phyloP scores from a whole-genome alignment of 768 basidiomycete species.

The Suillus brevipes region DNA sequence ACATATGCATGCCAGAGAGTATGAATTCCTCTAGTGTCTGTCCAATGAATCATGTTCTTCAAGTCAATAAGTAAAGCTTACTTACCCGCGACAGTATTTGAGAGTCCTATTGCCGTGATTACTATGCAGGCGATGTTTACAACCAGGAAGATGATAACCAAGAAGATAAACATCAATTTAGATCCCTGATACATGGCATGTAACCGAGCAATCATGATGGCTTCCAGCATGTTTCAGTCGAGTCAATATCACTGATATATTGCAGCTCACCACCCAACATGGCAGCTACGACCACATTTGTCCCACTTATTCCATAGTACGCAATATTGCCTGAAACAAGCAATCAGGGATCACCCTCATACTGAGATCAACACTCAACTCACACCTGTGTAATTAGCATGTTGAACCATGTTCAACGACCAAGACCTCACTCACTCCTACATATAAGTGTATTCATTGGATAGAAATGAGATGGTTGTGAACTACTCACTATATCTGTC shows the following conservation, averaged over 20 bases:
- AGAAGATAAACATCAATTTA: background rate
- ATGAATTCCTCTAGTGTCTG: constrained; percentile 30
- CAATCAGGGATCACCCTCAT: background rate
- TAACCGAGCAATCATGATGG: background rate
- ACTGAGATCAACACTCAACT: background rate
- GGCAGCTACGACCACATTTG: background rate
- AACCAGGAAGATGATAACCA: background rate
- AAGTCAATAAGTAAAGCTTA: background rate
- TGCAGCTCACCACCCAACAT: background rate
- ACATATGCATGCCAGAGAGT: no score
- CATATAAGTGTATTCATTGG: background rate
- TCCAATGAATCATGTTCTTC: background rate
- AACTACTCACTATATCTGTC: background rate
- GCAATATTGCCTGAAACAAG: background rate
- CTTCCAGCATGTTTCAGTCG: background rate
- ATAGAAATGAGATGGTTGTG: background rate
- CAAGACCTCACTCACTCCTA: background rate
- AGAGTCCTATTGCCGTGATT: background rate
- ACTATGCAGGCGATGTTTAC: background rate
- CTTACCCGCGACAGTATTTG: background rate
- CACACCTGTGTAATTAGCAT: background rate
- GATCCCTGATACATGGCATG: background rate
- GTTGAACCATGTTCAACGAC: background rate
- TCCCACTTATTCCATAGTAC: background rate
- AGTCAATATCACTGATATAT: background rate